These are phyloP conservation scores for Myriosclerotinia scirpicola DNA, from an alignment of 2,329 filamentous ascomycete species.

Conservation along the genomic window DNA sequence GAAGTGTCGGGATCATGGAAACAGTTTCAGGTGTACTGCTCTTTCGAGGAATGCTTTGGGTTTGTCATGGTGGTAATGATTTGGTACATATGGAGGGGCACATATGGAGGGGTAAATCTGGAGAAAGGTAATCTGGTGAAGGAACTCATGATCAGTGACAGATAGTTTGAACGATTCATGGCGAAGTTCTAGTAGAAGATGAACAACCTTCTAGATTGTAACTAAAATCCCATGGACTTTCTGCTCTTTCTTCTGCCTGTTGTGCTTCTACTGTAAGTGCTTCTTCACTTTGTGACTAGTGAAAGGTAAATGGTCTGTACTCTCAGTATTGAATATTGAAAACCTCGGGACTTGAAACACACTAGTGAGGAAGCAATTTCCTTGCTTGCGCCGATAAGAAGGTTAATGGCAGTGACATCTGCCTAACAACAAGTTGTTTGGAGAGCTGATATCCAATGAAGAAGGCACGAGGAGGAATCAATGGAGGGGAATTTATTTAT, in stretches of 20 bases:
- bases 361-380: not conserved
- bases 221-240: too few species aligned
- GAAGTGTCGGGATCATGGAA: not conserved
- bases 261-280: not conserved
- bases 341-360: not conserved
- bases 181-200: not conserved
- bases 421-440: not conserved
- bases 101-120: too few species aligned
- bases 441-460: constrained; percentile 1
- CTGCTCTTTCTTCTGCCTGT: too few species aligned
- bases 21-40: not conserved
- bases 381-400: not conserved
- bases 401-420: too few species aligned
- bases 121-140: not conserved
- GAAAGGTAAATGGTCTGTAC: not conserved
- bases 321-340: not conserved
- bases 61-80: not conserved
- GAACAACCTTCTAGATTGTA: not conserved
- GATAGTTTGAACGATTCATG: not conserved
- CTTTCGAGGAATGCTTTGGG: not conserved
- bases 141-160: not conserved
- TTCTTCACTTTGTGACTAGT: not conserved
- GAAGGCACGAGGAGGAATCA: not conserved
- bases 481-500: not conserved
- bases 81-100: too few species aligned